A percentile compares a stretch with the other conserved stretches of the same genome.
Evolutionary conservation across 2,329 filamentous ascomycete species (phyloP).

Genomic region (Westerdykella ornata): DNA sequence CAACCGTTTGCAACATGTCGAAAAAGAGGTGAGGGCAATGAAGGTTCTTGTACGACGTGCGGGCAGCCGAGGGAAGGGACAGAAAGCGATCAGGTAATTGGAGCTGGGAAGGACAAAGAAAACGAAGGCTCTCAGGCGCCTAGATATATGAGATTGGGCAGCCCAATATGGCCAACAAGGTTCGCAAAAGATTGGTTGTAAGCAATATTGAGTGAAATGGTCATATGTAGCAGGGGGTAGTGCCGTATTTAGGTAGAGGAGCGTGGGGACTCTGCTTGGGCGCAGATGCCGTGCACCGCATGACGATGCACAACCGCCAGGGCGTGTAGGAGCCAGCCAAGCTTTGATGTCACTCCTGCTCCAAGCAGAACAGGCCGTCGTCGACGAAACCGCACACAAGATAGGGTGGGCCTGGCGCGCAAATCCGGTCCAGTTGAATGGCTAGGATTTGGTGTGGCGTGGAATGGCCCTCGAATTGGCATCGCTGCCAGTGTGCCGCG

Average conservation of each 20-base stretch:
- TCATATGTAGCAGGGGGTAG: constrained; percentile 17
- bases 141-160: constrained; percentile 24
- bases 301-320: constrained; percentile 25
- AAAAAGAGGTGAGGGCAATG: background rate
- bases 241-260: constrained; percentile 15
- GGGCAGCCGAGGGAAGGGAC: background rate
- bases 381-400: constrained; percentile 7
- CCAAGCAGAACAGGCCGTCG: background rate
- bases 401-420: constrained; percentile 18
- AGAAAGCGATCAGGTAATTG: constrained; percentile 4
- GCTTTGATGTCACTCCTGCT: constrained; percentile 28
- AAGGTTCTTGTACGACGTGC: background rate
- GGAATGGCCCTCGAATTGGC: background rate
- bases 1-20: constrained; percentile 33
- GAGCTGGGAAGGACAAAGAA: constrained; percentile 7
- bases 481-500: background rate
- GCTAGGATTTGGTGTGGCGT: constrained; percentile 10
- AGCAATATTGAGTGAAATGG: constrained; percentile 16
- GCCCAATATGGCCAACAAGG: constrained; percentile 15
- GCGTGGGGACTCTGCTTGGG: constrained; percentile 21
- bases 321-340: constrained; percentile 19
- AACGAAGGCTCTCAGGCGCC: constrained; percentile 8
- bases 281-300: constrained; percentile 19
- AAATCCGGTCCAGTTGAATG: constrained; percentile 11
- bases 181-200: constrained; percentile 10